These are phyloP conservation scores for Boletus subcaerulescens DNA, from an alignment of 768 basidiomycete genomes.

Conservation along the genomic window DNA sequence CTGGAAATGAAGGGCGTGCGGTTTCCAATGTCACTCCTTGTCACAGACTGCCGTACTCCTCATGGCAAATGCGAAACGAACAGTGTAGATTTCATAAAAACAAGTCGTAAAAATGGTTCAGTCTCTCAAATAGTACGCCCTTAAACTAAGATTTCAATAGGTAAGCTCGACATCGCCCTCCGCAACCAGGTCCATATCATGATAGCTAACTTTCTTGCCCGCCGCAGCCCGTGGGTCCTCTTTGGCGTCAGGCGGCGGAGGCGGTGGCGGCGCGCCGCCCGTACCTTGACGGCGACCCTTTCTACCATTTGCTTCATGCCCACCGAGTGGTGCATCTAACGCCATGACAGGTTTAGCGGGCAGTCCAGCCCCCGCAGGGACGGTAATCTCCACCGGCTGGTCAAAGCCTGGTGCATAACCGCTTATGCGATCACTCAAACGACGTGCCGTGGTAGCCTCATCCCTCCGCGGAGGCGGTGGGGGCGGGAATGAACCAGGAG, in stretches of 20 bases:
- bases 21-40: slow-evolving; percentile 23
- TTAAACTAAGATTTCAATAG: slow-evolving; percentile 31
- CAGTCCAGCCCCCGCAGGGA: slow-evolving; percentile 68
- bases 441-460: slow-evolving; percentile 55
- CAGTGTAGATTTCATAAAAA: slow-evolving; percentile 30
- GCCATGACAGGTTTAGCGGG: slow-evolving; percentile 74
- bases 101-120: slow-evolving; percentile 15
- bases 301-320: slow-evolving; percentile 29
- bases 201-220: slow-evolving; percentile 87
- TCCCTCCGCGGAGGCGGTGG: slow-evolving; percentile 50
- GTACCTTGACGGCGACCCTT: slow-evolving; percentile 39
- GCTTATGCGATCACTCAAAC: slow-evolving; percentile 78
- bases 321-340: slow-evolving; percentile 49
- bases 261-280: slow-evolving; percentile 58
- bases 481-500: slow-evolving; percentile 35
- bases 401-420: slow-evolving; percentile 61
- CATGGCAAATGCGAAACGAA: slow-evolving; percentile 23
- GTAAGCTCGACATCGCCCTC: slow-evolving; percentile 68
- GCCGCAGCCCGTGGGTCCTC: slow-evolving; percentile 91
- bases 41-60: slow-evolving; percentile 27
- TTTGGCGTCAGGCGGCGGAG: slow-evolving; percentile 84
- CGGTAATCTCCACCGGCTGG: slow-evolving; percentile 38
- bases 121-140: slow-evolving; percentile 23
- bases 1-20: slow-evolving; percentile 22
- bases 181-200: slow-evolving; percentile 93